These are phyloP conservation scores for Puccinia hordei DNA, from an alignment of 1,284 basidiomycete species.

Conservation along the genomic window DNA sequence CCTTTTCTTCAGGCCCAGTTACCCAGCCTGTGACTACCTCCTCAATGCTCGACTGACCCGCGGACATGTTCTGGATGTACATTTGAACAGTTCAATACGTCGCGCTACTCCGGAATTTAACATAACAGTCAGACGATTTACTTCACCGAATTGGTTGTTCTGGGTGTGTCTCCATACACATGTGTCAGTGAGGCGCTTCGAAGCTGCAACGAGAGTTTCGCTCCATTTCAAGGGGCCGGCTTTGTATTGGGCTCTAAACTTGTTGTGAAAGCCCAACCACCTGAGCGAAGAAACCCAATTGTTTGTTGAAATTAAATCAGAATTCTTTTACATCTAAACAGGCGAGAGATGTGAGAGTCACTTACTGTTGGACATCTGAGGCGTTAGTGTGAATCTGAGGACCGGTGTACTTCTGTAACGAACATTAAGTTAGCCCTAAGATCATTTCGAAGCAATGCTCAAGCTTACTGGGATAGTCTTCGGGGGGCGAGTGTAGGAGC, in stretches of 20 bases:
- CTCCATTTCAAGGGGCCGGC: conserved; percentile 31
- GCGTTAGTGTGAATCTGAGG: background rate
- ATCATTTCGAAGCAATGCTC: background rate
- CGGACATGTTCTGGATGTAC: conserved; percentile 21
- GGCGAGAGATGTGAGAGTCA: background rate
- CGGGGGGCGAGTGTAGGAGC: background rate
- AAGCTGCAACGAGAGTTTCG: background rate
- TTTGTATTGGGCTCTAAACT: conserved; percentile 20
- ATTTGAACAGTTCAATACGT: background rate
- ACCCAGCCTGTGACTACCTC: conserved; percentile 33
- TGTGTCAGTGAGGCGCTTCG: conserved; percentile 17
- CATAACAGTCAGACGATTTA: background rate
- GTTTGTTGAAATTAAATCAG: too few relatives aligned
- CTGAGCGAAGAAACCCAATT: conserved; percentile 2
- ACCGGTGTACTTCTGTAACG: background rate
- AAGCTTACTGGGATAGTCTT: background rate
- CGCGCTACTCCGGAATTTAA: background rate
- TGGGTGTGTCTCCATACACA: conserved; percentile 42
- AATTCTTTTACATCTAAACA: background rate
- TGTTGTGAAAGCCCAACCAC: conserved; percentile 38
- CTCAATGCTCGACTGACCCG: conserved; percentile 27
- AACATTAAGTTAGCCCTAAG: background rate
- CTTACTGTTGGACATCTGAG: conserved; percentile 13
- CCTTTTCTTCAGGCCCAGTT: conserved; percentile 39
- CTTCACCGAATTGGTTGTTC: conserved; percentile 41